phyloP scores from a whole-genome alignment of 495 filamentous ascomycete genomes.

The Aspergillus wentii region DNA sequence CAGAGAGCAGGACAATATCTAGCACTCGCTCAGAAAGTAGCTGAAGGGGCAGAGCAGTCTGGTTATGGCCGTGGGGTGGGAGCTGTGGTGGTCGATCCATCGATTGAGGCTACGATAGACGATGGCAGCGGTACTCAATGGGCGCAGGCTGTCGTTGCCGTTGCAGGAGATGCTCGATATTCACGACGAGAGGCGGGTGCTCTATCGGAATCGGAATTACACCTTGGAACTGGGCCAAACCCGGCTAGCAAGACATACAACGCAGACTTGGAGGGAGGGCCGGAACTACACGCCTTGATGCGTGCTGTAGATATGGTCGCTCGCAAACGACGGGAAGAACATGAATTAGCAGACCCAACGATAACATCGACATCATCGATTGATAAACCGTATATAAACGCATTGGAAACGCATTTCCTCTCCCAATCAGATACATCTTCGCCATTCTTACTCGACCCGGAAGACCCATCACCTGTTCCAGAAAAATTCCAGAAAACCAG shows the following conservation, averaged over 20 bases:
- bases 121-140: constrained; percentile 14
- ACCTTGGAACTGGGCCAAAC: constrained; percentile 21
- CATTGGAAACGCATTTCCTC: constrained; percentile 34
- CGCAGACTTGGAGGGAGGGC: constrained; percentile 53
- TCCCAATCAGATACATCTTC: constrained; percentile 9
- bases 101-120: constrained; percentile 27
- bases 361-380: constrained; percentile 1
- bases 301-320: constrained; percentile 86
- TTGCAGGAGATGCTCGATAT: constrained; percentile 77
- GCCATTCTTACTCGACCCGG: too few relatives aligned
- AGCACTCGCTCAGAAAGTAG: constrained; percentile 60
- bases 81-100: constrained; percentile 72
- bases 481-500: constrained; percentile 18
- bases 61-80: constrained; percentile 68
- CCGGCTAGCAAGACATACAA: constrained; percentile 24
- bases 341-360: too few relatives aligned
- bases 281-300: constrained; percentile 78
- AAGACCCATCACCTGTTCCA: constrained; percentile 7
- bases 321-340: constrained; percentile 49
- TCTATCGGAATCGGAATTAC: constrained; percentile 17
- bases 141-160: constrained; percentile 53
- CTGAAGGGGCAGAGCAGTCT: constrained; percentile 44
- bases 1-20: constrained; percentile 54
- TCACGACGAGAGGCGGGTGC: constrained; percentile 40
- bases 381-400: constrained; percentile 19